Conservation (phyloP, 1,284 basidiomycete genomes). For the Marasmius fiardii region DNA sequence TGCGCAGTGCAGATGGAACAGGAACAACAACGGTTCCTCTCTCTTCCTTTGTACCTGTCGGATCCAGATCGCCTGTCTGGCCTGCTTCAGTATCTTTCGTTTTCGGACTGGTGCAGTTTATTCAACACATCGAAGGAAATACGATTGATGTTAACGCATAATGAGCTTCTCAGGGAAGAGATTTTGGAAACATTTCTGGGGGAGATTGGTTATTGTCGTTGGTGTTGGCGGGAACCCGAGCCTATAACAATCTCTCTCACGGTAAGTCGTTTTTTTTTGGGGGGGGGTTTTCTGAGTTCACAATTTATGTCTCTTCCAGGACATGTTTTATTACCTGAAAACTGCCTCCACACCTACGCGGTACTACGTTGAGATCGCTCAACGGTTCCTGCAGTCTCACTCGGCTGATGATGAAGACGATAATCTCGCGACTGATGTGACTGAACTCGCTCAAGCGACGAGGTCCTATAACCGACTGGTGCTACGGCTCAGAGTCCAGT, state of each 20-base stretch:
- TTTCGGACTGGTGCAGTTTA: slow-evolving; percentile 63
- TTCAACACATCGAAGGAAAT: slow-evolving; percentile 52
- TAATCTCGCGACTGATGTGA: not conserved
- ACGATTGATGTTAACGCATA: slow-evolving; percentile 44
- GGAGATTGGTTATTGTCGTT: slow-evolving; percentile 66
- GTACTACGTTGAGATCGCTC: slow-evolving; percentile 58
- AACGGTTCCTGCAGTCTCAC: slow-evolving; percentile 46
- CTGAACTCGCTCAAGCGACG: slow-evolving; percentile 37
- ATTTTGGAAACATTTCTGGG: slow-evolving; percentile 63
- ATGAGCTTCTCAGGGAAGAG: slow-evolving; percentile 49
- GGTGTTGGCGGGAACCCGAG: slow-evolving; percentile 59
- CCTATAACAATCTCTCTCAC: slow-evolving; percentile 57
- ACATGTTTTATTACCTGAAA: slow-evolving; percentile 72
- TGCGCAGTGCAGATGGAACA: not conserved
- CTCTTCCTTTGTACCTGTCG: slow-evolving; percentile 46
- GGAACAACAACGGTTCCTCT: slow-evolving; percentile 16
- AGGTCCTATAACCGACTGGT: slow-evolving; percentile 73
- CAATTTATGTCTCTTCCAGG: slow-evolving; percentile 34
- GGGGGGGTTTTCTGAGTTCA: slow-evolving; percentile 4
- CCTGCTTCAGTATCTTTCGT: slow-evolving; percentile 54
- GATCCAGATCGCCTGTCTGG: slow-evolving; percentile 44
- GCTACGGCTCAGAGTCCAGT: slow-evolving; percentile 68
- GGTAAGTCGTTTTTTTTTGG: slow-evolving; percentile 32
- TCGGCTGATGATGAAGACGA: slow-evolving; percentile 2
- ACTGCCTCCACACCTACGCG: slow-evolving; percentile 70